phyloP scores from a whole-genome alignment of 306 rosid species.

The Castanospermum australe region DNA sequence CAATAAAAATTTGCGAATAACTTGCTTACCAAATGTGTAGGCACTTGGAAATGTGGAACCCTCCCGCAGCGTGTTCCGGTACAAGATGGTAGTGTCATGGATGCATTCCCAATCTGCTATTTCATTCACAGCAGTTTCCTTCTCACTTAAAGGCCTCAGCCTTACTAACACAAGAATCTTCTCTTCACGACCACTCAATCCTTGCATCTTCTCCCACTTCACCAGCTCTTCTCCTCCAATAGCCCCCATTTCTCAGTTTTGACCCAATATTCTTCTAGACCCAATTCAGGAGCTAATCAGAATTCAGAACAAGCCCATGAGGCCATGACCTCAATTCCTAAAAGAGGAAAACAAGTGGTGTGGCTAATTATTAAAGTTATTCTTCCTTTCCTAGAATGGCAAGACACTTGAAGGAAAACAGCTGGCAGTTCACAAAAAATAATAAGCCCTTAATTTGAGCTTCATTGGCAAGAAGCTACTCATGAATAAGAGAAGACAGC shows the following conservation, averaged over 20 bases:
- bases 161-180: conserved; percentile 91
- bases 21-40: conserved; percentile 82
- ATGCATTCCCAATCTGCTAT: conserved; percentile 98
- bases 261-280: conserved; percentile 22
- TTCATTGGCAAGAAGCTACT: conserved; percentile 42
- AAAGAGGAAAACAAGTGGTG: conserved; percentile 18
- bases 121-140: conserved; percentile 69
- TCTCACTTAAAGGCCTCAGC: conserved; percentile 86
- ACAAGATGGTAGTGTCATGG: conserved; percentile 83
- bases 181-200: conserved; percentile 68
- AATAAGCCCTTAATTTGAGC: conserved; percentile 30
- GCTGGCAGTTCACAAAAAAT: conserved; percentile 33
- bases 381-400: conserved; percentile 44
- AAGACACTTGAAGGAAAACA: conserved; percentile 35
- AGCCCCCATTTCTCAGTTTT: conserved; percentile 73
- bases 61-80: conserved; percentile 89
- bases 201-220: conserved; percentile 92
- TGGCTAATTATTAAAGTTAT: conserved; percentile 7
- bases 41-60: conserved; percentile 98
- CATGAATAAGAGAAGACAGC: conserved; percentile 20
- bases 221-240: conserved; percentile 74
- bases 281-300: conserved; percentile 35
- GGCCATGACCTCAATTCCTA: conserved; percentile 31
- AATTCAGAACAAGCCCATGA: conserved; percentile 38
- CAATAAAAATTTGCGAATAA: conserved; percentile 10